Evolutionary conservation across 176 grass and related monocot genomes (phyloP), one percentile per base, ranked within the genome.

Genomic region (Zea mays): DNA sequence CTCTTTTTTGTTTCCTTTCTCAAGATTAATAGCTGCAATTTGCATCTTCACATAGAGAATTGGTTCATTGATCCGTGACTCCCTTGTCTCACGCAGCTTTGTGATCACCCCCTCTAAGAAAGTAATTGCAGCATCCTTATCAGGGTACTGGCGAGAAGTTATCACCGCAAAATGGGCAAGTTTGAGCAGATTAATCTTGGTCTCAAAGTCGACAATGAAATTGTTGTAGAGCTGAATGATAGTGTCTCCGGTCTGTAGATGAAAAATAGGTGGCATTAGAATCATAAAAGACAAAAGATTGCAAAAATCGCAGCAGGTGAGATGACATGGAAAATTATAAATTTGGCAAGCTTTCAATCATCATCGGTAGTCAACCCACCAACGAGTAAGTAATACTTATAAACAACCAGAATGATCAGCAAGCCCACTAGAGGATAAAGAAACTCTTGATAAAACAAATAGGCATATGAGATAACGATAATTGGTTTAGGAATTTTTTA

Each of bases 181-280:
- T 67, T 97, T 97, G 40, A 97, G 78, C 45, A 88, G 85, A 73
- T 97, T 97, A 36, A 97, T 93, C 76, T 97, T 93, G 43, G 88
- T 97, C 82, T 97, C 93, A 8, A 97, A 97, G 51, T 93, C 93
- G 9, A 88, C 78, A 69, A 97, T 97, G 78, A 97, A 97, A 52
- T 97, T 93, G 80, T 75, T 82, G 82, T 97, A 97, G 40, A 97
- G 90, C 48, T 97, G 86, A 79, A 97, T 97, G 81, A 97, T 82
- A 69, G 86, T 87, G 77, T 97, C 90, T 6, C 90, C 90, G 4
- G 90, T 82, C 93, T 97, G 65, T 46, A 78, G 71, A 81, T 64
- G 7, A 72, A 62, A 68, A 44, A 62, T 1, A 4, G 50, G 4
- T 5, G 2, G 17, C 5, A 77, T 74, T 61, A 79, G 9, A 58